Evolutionary conservation across 75 land plant genomes (phyloP).

Genomic region (Chamaecyparis obtusa): DNA sequence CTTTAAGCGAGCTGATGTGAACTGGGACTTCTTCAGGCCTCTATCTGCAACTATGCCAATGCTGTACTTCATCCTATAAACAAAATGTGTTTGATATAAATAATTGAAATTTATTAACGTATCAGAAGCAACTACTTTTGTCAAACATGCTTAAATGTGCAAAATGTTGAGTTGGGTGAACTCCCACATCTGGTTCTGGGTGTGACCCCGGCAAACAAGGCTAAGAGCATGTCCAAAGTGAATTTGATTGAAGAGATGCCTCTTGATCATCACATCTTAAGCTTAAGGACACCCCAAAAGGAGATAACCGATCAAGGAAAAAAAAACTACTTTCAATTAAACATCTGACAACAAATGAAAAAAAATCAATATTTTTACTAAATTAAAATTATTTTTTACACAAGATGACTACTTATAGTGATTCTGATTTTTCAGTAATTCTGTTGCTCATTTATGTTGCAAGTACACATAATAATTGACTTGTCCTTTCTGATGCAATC

Average conservation of each 20-base stretch:
- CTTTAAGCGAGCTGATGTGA: conserved; percentile 91
- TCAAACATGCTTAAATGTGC: not conserved
- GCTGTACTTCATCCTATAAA: conserved; percentile 85
- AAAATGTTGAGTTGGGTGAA: not conserved
- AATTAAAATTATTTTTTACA: not conserved
- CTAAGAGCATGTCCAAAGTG: too few species aligned
- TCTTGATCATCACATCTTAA: too few species aligned
- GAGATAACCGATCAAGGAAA: too few species aligned
- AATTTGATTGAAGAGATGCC: not conserved
- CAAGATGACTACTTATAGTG: not conserved
- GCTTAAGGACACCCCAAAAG: too few species aligned
- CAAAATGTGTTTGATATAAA: not conserved
- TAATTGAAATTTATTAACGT: not conserved
- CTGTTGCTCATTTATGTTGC: not conserved
- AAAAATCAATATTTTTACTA: not conserved
- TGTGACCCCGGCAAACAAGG: too few species aligned
- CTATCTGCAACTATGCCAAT: conserved; percentile 92
- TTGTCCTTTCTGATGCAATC: not conserved
- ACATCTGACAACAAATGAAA: not conserved
- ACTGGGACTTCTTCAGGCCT: conserved; percentile 85
- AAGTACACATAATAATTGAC: not conserved
- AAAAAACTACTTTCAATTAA: not conserved
- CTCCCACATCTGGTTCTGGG: too few species aligned
- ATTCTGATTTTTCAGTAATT: not conserved
- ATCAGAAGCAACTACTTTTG: not conserved